phyloP scores from a whole-genome alignment of 2,329 filamentous ascomycete genomes.

The Aaosphaeria pasadenensis region DNA sequence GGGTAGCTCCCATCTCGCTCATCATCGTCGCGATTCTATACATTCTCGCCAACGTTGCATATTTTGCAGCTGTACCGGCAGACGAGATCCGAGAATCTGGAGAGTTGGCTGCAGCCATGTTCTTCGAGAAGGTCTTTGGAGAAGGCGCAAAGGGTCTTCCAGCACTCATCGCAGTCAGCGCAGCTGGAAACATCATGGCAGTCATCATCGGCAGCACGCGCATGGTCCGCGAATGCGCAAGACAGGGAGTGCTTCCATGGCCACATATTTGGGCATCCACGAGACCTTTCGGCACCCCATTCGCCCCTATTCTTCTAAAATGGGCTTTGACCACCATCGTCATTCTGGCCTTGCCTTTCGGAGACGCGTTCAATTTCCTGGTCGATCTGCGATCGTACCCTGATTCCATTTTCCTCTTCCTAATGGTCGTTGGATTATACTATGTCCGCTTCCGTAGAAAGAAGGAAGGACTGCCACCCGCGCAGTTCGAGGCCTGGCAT shows the following conservation, averaged over 20 bases:
- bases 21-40: conserved; percentile 45
- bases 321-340: conserved; percentile 24
- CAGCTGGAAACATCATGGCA: conserved; percentile 27
- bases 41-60: conserved; percentile 22
- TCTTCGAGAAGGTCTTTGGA: conserved; percentile 60
- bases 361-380: conserved; percentile 64
- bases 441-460: conserved; percentile 21
- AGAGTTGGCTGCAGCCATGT: conserved; percentile 55
- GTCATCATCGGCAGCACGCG: conserved; percentile 28
- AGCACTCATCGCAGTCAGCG: conserved; percentile 31
- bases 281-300: conserved; percentile 60
- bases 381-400: conserved; percentile 38
- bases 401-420: conserved; percentile 19
- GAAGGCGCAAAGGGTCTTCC: conserved; percentile 54
- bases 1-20: conserved; percentile 48
- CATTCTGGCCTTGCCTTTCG: conserved; percentile 51
- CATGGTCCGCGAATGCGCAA: conserved; percentile 25
- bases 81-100: conserved; percentile 52
- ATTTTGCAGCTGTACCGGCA: conserved; percentile 31
- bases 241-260: conserved; percentile 26
- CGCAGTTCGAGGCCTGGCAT: conserved; percentile 22
- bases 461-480: conserved; percentile 19
- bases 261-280: conserved; percentile 60
- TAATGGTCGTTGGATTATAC: conserved; percentile 25
- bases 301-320: conserved; percentile 53